Base-by-base conservation (phyloP, 2,329 filamentous ascomycete genomes). In the Penicillium sp. region DNA sequence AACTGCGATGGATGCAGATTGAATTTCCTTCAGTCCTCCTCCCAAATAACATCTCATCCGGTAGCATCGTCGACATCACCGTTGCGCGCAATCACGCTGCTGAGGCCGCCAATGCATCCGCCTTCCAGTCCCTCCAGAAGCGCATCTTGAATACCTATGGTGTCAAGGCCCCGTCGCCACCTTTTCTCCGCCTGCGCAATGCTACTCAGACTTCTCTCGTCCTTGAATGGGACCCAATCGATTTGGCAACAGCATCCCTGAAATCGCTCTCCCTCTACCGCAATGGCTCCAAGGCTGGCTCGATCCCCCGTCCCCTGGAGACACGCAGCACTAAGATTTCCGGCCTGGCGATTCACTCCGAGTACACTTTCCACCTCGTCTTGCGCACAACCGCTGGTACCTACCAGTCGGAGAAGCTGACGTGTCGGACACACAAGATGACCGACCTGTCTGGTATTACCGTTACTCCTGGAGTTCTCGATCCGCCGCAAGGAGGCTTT, bases 181-280 rank as follows among this genome's bases (percentile, higher is more conserved):
- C 93, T 6, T 71, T 86, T 41, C 82, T 98, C 28, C 87, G 89
- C 63, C 94, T 93, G 70, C 86, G 89, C 71, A 98, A 97, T 77
- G 90, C 91, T 45, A 98, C 93, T 1, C 93, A 98, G 72, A 98
- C 93, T n/a, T 94, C 88, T 23, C 86, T 97, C 37, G 93, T 98
- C 29, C 86, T 98, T 42, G 93, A 97, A 73, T 98, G 93, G 93
- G 93, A 97, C 55, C 89, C 91, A 27, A 86, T 98, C 64, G 81
- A 91, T 61, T 82, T 96, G 40, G 93, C 90, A 18, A 97, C 91
- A 4, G 89, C 93, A 54, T 89, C 93, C 65, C 79, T 97, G 51
- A 85, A 93, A 62, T 91, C 87, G 40, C 80, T 98, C 43, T 89
- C 86, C 47, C 78, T 98, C 42, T 97, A 93, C 72, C 86, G 93